These are phyloP conservation scores for Actinomucor elegans DNA, from an alignment of 371 early-diverging fungal species.

Conservation along the genomic window DNA sequence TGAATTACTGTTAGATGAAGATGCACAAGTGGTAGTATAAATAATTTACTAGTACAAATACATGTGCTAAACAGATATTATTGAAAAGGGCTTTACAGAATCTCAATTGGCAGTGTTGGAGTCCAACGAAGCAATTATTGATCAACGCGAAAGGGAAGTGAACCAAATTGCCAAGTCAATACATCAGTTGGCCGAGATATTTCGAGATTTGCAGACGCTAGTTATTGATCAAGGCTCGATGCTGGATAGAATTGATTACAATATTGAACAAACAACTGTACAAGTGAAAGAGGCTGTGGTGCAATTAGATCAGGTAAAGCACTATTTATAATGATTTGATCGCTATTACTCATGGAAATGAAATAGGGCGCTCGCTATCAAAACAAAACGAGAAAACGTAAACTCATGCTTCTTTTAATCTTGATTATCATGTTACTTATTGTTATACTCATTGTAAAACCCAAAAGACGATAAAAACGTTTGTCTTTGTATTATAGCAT, in stretches of 20 bases:
- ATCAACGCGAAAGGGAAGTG: slow-evolving; percentile 88
- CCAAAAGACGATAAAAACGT: slow-evolving; percentile 23
- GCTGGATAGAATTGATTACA: slow-evolving; percentile 96
- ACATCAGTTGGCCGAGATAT: slow-evolving; percentile 85
- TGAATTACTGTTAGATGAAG: slow-evolving; percentile 46
- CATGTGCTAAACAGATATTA: no score
- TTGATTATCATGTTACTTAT: slow-evolving; percentile 61
- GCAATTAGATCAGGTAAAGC: slow-evolving; percentile 78
- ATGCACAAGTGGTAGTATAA: slow-evolving; percentile 42
- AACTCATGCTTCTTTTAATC: slow-evolving; percentile 63
- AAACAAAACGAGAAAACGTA: slow-evolving; percentile 63
- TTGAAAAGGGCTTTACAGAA: slow-evolving; percentile 75
- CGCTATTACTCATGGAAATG: neutral
- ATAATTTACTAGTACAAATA: no score
- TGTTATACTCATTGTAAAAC: slow-evolving; percentile 67
- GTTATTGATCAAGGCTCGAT: slow-evolving; percentile 97
- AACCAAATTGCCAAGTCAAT: slow-evolving; percentile 93
- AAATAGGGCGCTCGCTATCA: slow-evolving; percentile 63
- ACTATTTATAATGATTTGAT: neutral
- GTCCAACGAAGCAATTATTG: slow-evolving; percentile 68
- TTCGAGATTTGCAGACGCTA: slow-evolving; percentile 89
- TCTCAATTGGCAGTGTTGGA: slow-evolving; percentile 78
- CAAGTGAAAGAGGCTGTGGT: slow-evolving; percentile 83
- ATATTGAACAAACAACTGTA: slow-evolving; percentile 83
- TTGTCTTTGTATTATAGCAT: neutral